Evolutionary conservation across 2,329 filamentous ascomycete genomes (phyloP).

Genomic region (Apiospora pterosperma): DNA sequence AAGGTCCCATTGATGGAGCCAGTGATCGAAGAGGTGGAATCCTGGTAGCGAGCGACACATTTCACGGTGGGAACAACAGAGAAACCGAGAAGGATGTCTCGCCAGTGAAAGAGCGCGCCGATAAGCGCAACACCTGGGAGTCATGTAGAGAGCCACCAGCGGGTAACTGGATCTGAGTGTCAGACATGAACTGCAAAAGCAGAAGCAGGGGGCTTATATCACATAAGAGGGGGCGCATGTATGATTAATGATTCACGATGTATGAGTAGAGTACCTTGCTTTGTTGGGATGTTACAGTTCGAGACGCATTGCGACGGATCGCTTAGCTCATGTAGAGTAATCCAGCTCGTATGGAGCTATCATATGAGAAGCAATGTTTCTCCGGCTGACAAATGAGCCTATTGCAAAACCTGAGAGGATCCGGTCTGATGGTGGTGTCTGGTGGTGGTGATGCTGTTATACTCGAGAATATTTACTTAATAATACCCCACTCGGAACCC

Average conservation of each 20-base stretch:
- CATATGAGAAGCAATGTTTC: neutral
- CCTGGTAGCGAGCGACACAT: neutral
- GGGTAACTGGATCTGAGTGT: constrained; percentile 10
- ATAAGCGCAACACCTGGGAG: constrained; percentile 7
- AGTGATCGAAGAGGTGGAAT: neutral
- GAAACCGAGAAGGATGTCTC: neutral
- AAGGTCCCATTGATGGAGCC: neutral
- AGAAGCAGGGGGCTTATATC: neutral
- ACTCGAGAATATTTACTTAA: neutral
- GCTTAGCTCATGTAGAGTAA: neutral
- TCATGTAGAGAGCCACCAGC: constrained; percentile 5
- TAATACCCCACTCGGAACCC: neutral
- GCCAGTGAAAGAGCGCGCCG: neutral
- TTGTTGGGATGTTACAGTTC: neutral
- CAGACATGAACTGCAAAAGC: neutral
- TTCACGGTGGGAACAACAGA: neutral
- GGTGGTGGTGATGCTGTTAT: neutral
- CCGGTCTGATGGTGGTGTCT: neutral
- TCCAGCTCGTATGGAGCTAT: neutral
- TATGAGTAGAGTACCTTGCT: neutral
- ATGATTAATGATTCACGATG: neutral
- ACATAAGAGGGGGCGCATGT: neutral
- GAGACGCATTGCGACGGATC: neutral
- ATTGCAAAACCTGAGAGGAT: too few relatives aligned
- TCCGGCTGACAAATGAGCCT: neutral